Percentiles rank a stretch among this genome's conserved stretches.
phyloP scores from a whole-genome alignment of 2,329 filamentous ascomycete genomes.

The Alternaria incomplexa region DNA sequence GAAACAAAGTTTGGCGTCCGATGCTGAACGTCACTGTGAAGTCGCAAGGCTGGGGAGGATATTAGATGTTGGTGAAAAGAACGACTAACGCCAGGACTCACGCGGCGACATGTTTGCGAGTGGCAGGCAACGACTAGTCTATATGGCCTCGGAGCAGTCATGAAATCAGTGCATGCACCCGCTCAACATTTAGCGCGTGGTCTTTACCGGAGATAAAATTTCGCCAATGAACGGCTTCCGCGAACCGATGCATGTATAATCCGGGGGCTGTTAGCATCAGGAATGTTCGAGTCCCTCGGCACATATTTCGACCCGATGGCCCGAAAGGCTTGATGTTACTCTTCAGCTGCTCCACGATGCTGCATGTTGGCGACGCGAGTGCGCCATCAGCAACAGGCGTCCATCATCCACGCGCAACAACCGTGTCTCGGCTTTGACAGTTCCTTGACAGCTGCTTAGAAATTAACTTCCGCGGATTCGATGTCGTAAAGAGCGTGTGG shows the following conservation, averaged over 20 bases:
- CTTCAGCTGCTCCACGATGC: neutral
- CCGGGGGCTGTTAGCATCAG: slow-evolving; percentile 37
- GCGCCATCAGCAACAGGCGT: neutral
- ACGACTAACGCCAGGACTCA: slow-evolving; percentile 4
- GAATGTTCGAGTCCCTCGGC: slow-evolving; percentile 27
- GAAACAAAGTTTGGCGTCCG: neutral
- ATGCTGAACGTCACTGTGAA: neutral
- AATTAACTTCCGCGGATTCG: neutral
- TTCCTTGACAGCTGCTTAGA: neutral
- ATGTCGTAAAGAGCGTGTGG: slow-evolving; percentile 1
- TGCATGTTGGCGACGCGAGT: neutral
- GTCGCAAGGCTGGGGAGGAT: neutral
- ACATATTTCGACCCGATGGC: slow-evolving; percentile 18
- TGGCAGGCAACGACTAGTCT: slow-evolving; percentile 21
- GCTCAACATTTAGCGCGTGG: slow-evolving; percentile 29
- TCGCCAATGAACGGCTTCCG: slow-evolving; percentile 25
- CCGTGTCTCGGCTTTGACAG: neutral
- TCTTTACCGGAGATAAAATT: slow-evolving; percentile 33
- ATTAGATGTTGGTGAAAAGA: neutral
- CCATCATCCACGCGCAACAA: neutral
- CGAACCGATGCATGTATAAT: slow-evolving; percentile 22
- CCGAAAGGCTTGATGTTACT: slow-evolving; percentile 15
- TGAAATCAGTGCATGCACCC: slow-evolving; percentile 29
- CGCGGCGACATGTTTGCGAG: slow-evolving; percentile 9
- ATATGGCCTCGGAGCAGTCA: slow-evolving; percentile 24